Base-by-base conservation (phyloP, 805 yeast genomes). In the Ascoidea rubescens region DNA sequence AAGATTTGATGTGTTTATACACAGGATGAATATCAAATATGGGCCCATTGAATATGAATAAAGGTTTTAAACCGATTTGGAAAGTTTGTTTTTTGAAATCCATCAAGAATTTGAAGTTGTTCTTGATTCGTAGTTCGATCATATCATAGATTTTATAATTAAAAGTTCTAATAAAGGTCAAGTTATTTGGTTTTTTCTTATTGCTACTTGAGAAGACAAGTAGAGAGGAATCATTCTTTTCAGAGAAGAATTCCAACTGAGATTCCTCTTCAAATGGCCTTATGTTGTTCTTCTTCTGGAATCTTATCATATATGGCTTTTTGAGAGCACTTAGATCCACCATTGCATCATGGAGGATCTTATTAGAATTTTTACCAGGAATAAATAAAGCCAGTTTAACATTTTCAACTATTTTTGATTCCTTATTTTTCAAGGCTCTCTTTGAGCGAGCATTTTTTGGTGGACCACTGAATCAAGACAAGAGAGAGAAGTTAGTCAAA, bases 371-470 rank as follows among this genome's bases (percentile, higher is more conserved):
- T 51, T 85, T 71, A 14, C 98, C 99, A 17, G 96, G 96, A 47
- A 93, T 81, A 62, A 93, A 93, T 53, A 93, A 74, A 0, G 96
- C 97, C 52, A 80, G 77, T 68, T 93, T 93, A 56, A 84, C 80
- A 67, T 93, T 90, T 67, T 93, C 99, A 6, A 84, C 84, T 48
- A 88, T 67, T 69, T 89, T 91, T 51, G 97, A 79, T 61, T 89
- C 96, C 60, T 80, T 84, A 62, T 85, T 84, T 56, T 89, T 96
- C 57, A 90, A 65, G 5, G 96, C 98, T 68, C 99, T 81, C 72
- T 93, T 93, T 52, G 96, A 79, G 64, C 98, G 88, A 52, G 96
- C 96, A 64, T 84, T 93, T 71, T 89, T 90, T 44, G 99, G 98
- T 59, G 88, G 84, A 48, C 83, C 71, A 48, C 74, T 65, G n/a